Base-by-base conservation (phyloP, 179 eudicot species). In the Beta lomatogona region DNA sequence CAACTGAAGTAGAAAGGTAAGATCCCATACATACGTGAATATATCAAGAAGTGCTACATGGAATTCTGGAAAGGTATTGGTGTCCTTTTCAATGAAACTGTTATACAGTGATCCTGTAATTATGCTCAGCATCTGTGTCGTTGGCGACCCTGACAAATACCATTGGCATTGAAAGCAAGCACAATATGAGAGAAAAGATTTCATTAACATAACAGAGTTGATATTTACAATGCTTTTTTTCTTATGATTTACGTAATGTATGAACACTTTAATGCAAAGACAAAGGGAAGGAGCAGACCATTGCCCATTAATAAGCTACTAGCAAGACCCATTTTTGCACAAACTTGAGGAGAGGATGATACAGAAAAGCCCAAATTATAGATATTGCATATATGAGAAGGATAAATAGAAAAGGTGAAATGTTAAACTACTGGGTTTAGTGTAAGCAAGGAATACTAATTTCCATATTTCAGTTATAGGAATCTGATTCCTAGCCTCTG, bases 41-140 rank as follows among this genome's bases (percentile, higher is more conserved):
- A 92, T 91, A 77, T 91, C 97, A 74, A 95, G 95, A 83, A 95
- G 82, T 22, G 91, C 90, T 25, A 71, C 58, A 73, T 95, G 95
- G 70, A 95, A 95, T 22, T 94, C 88, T 64, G 89, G 91, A 73
- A 91, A 91, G 31, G 60, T 84, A 9, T 54, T 71, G 78, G 90
- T 86, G 19, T 92, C 91, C 83, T 87, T 89, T 45, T 89, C 85
- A 19, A 90, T 67, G 82, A 94, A 89, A 58, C 86, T 88, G 79
- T 41, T 69, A 64, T 90, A 88, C 22, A 93, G 84, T 54, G 91
- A 86, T 76, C 91, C 94, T 83, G 82, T 86, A 21, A 86, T 89
- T 65, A 91, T 76, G 82, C 65, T 77, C 36, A 78, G 57, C 81
- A 82, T 53, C 41, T 82, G 85, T 28, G 78, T 78, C 11, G 81